Conservation (phyloP, 2,329 filamentous ascomycete genomes). For the Venturia effusa region DNA sequence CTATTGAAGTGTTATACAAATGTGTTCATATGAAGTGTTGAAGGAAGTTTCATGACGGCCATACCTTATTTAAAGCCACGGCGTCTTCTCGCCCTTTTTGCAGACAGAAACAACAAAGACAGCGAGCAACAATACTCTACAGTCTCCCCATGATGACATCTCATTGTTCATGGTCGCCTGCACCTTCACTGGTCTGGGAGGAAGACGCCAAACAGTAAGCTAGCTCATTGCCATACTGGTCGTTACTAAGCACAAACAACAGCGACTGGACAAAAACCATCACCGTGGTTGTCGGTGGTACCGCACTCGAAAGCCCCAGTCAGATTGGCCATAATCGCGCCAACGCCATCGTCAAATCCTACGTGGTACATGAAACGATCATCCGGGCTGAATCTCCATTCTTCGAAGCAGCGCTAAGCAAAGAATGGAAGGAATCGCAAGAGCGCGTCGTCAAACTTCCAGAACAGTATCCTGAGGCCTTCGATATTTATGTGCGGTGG, state of each 20-base stretch:
- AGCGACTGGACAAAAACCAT: neutral
- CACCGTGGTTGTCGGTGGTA: neutral
- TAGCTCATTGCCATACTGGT: too few species aligned
- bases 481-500: constrained; percentile 10
- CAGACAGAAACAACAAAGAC: too few species aligned
- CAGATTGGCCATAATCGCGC: neutral
- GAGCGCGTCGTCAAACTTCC: neutral
- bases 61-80: too few species aligned
- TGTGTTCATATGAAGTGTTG: too few species aligned
- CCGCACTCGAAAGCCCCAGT: neutral
- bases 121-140: too few species aligned
- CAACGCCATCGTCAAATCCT: neutral
- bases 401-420: neutral
- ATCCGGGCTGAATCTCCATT: neutral
- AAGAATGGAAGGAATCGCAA: neutral
- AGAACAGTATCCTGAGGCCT: neutral
- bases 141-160: too few species aligned
- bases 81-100: too few species aligned
- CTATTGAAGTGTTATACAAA: too few species aligned
- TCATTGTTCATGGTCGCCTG: too few species aligned
- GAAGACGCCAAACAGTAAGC: too few species aligned
- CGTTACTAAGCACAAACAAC: too few species aligned
- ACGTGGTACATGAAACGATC: constrained; percentile 10
- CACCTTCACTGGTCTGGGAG: neutral
- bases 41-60: too few species aligned